Evolutionary conservation across 2,329 filamentous ascomycete species (phyloP).

Genomic region (Stemphylium lycopersici): DNA sequence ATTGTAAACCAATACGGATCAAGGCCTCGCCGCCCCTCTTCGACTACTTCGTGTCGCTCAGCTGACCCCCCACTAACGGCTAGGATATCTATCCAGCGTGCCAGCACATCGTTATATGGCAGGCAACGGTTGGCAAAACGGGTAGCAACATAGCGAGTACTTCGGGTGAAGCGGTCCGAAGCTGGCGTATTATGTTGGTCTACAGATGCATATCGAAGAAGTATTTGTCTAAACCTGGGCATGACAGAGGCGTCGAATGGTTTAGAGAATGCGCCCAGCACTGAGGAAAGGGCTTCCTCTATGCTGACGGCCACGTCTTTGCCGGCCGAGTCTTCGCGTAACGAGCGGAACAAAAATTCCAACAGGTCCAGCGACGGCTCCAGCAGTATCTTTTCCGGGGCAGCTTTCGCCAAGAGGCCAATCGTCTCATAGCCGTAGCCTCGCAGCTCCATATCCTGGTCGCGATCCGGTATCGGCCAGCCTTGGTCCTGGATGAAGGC

Average conservation of each 20-base stretch:
- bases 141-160: slow-evolving; percentile 79
- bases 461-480: slow-evolving; percentile 71
- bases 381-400: slow-evolving; percentile 62
- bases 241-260: slow-evolving; percentile 51
- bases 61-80: slow-evolving; percentile 71
- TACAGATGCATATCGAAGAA: slow-evolving; percentile 41
- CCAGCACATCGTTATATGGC: slow-evolving; percentile 76
- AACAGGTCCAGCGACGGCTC: slow-evolving; percentile 62
- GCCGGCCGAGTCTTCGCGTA: slow-evolving; percentile 77
- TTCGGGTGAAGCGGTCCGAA: slow-evolving; percentile 56
- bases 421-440: slow-evolving; percentile 90
- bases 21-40: slow-evolving; percentile 87
- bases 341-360: slow-evolving; percentile 81
- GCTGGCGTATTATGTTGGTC: slow-evolving; percentile 22
- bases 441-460: slow-evolving; percentile 69
- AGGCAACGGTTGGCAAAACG: slow-evolving; percentile 91
- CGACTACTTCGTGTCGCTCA: slow-evolving; percentile 80
- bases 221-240: slow-evolving; percentile 45
- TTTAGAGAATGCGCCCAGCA: slow-evolving; percentile 66
- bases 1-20: slow-evolving; percentile 77
- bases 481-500: slow-evolving; percentile 80
- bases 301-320: slow-evolving; percentile 82
- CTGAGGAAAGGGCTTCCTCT: slow-evolving; percentile 82
- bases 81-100: slow-evolving; percentile 86
- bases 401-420: slow-evolving; percentile 74